Percentiles rank a stretch among this genome's conserved stretches.
Conservation (phyloP, 2,329 filamentous ascomycete genomes). For the Aspergillus sp. region DNA sequence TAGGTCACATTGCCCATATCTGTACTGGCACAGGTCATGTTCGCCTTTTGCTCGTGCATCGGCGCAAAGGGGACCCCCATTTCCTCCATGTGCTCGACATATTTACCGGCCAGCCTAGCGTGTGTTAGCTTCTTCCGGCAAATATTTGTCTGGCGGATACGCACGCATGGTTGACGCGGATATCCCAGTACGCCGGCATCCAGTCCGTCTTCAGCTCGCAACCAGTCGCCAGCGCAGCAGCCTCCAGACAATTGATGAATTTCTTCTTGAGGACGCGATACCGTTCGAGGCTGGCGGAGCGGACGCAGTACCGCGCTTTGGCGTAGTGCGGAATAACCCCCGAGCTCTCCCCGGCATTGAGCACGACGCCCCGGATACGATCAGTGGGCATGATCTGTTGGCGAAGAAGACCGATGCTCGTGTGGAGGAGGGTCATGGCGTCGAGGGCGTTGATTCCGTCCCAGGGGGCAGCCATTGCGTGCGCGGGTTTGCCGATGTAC, state of each 20-base stretch:
- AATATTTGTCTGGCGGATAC: not conserved
- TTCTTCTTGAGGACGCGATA: not conserved
- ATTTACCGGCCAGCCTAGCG: not conserved
- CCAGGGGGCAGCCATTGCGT: not conserved
- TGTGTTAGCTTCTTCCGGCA: not conserved
- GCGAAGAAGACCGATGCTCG: not conserved
- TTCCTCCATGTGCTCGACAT: not conserved
- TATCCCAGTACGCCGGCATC: not conserved
- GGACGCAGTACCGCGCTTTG: not conserved
- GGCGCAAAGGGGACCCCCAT: not conserved
- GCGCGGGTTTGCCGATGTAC: not conserved
- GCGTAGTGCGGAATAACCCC: constrained; percentile 1
- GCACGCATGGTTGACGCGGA: not conserved
- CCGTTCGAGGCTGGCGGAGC: not conserved
- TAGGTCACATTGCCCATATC: not conserved
- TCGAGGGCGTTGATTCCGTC: constrained; percentile 1
- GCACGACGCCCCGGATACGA: not conserved
- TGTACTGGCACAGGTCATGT: not conserved
- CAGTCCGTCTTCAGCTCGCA: not conserved
- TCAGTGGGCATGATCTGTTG: constrained; percentile 1
- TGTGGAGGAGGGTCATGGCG: not conserved
- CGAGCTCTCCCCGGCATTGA: not conserved
- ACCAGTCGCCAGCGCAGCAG: not conserved
- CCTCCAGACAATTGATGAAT: not conserved
- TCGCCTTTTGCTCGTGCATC: not conserved